phyloP scores from a whole-genome alignment of 2,329 filamentous ascomycete species.

The Trichophyton benhamiae region DNA sequence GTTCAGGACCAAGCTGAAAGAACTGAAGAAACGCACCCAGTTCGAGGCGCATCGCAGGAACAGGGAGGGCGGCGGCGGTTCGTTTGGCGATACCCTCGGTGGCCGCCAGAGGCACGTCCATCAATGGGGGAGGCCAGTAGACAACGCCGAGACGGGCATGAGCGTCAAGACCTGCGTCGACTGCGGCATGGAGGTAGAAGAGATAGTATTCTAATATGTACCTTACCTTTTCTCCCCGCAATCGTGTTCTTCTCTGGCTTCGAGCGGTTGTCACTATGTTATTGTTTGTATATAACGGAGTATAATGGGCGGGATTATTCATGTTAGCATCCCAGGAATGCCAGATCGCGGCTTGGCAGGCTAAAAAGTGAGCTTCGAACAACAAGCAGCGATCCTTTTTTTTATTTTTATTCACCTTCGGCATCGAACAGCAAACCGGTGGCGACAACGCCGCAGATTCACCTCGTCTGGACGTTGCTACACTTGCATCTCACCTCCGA shows the following conservation, averaged over 20 bases:
- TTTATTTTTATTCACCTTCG: neutral
- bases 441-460: neutral
- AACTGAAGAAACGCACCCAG: slow-evolving; percentile 84
- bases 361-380: slow-evolving; percentile 5
- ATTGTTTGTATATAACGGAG: too few relatives aligned
- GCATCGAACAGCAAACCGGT: neutral
- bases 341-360: slow-evolving; percentile 4
- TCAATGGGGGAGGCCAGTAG: slow-evolving; percentile 58
- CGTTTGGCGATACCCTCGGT: slow-evolving; percentile 67
- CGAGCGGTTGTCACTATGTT: too few relatives aligned
- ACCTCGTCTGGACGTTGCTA: neutral
- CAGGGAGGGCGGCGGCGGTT: slow-evolving; percentile 41
- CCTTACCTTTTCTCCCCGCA: neutral
- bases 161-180: slow-evolving; percentile 59
- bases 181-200: slow-evolving; percentile 57
- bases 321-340: neutral
- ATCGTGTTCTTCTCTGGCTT: neutral
- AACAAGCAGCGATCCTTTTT: slow-evolving; percentile 5
- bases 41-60: slow-evolving; percentile 78
- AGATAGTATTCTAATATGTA: slow-evolving; percentile 42
- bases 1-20: slow-evolving; percentile 76
- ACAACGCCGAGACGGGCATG: slow-evolving; percentile 45
- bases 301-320: too few relatives aligned
- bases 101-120: slow-evolving; percentile 66
- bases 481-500: neutral